Conservation (phyloP, 2,329 filamentous ascomycete genomes). For the Aspergillus fumigatiaffinis region DNA sequence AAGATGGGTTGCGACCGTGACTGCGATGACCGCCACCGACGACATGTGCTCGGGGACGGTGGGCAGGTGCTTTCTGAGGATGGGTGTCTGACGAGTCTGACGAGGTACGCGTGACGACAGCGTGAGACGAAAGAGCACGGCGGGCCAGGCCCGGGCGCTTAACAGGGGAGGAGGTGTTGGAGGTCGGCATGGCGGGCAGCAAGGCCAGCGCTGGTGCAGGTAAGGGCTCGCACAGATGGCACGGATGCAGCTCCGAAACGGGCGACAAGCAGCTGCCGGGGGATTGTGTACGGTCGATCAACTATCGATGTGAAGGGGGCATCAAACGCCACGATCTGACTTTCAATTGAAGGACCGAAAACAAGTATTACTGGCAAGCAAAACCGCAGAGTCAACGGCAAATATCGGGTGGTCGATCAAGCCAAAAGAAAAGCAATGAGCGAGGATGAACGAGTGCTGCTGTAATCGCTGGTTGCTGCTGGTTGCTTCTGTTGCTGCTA, state of each 20-base stretch:
- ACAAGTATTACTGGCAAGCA: conserved; percentile 1
- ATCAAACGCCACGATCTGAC: conserved; percentile 2
- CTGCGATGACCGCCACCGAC: conserved; percentile 38
- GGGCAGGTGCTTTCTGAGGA: conserved; percentile 27
- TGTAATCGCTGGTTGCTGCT: neutral
- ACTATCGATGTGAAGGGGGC: conserved; percentile 2
- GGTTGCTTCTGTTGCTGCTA: conserved; percentile 2
- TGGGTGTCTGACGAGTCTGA: conserved; percentile 26
- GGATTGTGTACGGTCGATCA: conserved; percentile 6
- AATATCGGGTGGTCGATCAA: conserved; percentile 1
- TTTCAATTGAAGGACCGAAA: neutral
- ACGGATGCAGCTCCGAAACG: conserved; percentile 10
- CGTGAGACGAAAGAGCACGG: conserved; percentile 39
- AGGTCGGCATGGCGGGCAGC: conserved; percentile 20
- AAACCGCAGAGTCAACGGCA: conserved; percentile 1
- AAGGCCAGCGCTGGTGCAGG: neutral
- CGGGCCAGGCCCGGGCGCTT: conserved; percentile 39
- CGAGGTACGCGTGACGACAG: conserved; percentile 34
- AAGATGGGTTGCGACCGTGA: conserved; percentile 42
- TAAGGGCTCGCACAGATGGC: conserved; percentile 1
- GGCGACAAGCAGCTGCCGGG: conserved; percentile 14
- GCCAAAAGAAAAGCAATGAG: conserved; percentile 13
- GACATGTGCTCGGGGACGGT: conserved; percentile 39
- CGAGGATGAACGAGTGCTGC: neutral
- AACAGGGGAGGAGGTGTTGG: conserved; percentile 35